Base-by-base conservation (phyloP, 768 basidiomycete genomes). In the Agrocybe chaxingu region DNA sequence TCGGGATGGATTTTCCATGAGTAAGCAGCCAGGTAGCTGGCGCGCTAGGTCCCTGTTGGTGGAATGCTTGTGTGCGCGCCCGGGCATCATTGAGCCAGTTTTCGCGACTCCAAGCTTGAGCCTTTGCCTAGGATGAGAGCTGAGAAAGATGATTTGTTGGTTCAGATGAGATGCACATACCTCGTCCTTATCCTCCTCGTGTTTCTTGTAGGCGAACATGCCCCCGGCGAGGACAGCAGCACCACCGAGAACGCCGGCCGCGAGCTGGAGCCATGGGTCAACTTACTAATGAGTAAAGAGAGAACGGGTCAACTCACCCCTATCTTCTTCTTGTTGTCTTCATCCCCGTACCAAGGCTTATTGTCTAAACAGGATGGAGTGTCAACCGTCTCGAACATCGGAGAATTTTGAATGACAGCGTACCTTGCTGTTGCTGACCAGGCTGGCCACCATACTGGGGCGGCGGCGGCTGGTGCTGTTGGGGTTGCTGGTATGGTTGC, bases 11-110 rank as follows among this genome's bases (percentile, higher is more conserved):
- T 58, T 70, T 80, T 45, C 85, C 85, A 37, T 80, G 68, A 35
- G 70, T 77, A 43, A 83, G 72, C 33, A 87, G 57, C 88, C 88
- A 91, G 16, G 78, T 79, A 9, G 74, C 72, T 3, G 84, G 81
- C 1, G 62, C 71, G 0, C 63, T 61, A 13, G 74, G 73, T 0
- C 76, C 77, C 13, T 74, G 63, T 9, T 60, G 58, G 56, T 71
- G 63, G 69, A 73, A 85, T 8, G 72, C 66, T 5, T 71, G 64
- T 8, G 82, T 80, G 52, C 82, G 81, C n/a, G 41, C 50, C 55
- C 77, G 70, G 4, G 86, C 83, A 0, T 83, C 84, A 5, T 68
- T 54, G 16, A 80, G 38, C 87, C 88, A 89, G 31, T 71, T 71
- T 50, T 67, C 64, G 5, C 66, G 56, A 47, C 70, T 76, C 81